Percentiles rank a stretch among this genome's conserved stretches.
Evolutionary conservation across 768 basidiomycete species (phyloP).

Genomic region (Megacollybia marginata): DNA sequence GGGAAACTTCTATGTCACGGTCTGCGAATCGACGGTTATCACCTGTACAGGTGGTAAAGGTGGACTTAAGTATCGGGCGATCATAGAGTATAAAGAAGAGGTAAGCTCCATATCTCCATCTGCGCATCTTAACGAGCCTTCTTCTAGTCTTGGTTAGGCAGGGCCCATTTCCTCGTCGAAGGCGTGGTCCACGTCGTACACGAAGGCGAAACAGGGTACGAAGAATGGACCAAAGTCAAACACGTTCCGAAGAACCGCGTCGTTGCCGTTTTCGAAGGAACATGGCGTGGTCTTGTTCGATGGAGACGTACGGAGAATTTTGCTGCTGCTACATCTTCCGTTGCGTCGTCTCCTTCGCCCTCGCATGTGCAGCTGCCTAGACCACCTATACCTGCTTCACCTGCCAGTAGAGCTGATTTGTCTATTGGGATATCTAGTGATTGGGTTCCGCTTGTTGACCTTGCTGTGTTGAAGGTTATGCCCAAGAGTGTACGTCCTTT

Average conservation of each 20-base stretch:
- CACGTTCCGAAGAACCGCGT: conserved; percentile 77
- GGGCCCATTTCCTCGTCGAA: conserved; percentile 76
- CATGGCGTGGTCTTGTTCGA: conserved; percentile 77
- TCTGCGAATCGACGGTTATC: conserved; percentile 71
- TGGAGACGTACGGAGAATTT: conserved; percentile 60
- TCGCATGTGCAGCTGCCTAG: conserved; percentile 36
- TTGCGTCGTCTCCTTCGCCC: conserved; percentile 40
- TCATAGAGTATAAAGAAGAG: conserved; percentile 97
- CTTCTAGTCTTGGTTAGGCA: conserved; percentile 81
- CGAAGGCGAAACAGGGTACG: conserved; percentile 52
- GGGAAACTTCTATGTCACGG: conserved; percentile 87
- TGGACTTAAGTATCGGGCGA: conserved; percentile 59
- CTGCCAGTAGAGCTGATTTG: conserved; percentile 39
- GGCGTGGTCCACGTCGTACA: conserved; percentile 85
- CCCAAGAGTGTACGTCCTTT: conserved; percentile 85
- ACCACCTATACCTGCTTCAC: conserved; percentile 25
- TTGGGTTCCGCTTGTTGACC: conserved; percentile 66
- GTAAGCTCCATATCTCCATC: conserved; percentile 31
- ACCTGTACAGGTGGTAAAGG: conserved; percentile 69
- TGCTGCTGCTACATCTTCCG: conserved; percentile 29
- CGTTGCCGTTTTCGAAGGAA: conserved; percentile 81
- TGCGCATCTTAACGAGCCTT: neutral
- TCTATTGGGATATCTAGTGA: conserved; percentile 36
- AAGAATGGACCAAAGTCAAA: conserved; percentile 80
- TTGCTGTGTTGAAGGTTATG: conserved; percentile 59